Evolutionary conservation across 1,139 yeast species (phyloP).

Genomic region (Meyerozyma elateridarum): DNA sequence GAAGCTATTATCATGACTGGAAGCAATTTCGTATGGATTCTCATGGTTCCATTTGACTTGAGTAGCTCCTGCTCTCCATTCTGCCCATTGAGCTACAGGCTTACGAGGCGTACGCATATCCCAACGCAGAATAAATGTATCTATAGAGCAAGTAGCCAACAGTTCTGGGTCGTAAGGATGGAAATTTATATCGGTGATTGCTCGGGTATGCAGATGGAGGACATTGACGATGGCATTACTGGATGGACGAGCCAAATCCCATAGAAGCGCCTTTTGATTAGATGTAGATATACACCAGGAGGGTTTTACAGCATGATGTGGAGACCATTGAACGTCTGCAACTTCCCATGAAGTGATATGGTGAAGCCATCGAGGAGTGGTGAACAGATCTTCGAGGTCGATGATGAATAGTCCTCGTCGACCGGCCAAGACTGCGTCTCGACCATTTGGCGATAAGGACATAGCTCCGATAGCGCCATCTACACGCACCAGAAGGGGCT

Average conservation of each 20-base stretch:
- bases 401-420: conserved; percentile 81
- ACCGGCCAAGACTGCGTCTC: conserved; percentile 92
- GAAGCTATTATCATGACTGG: conserved; percentile 77
- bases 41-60: conserved; percentile 91
- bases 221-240: conserved; percentile 79
- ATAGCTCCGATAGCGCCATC: conserved; percentile 94
- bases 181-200: conserved; percentile 92
- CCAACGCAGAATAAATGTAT: conserved; percentile 84
- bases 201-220: conserved; percentile 84
- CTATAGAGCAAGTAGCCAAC: conserved; percentile 92
- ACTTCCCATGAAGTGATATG: conserved; percentile 97
- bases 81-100: conserved; percentile 78
- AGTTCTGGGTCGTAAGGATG: conserved; percentile 84
- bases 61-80: conserved; percentile 91
- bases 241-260: conserved; percentile 83
- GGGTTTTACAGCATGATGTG: conserved; percentile 71
- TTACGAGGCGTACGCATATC: conserved; percentile 73
- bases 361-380: conserved; percentile 90
- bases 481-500: conserved; percentile 74
- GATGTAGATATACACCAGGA: conserved; percentile 92
- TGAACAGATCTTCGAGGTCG: conserved; percentile 93
- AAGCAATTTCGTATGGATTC: conserved; percentile 73
- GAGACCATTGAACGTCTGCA: conserved; percentile 98
- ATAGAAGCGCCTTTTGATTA: conserved; percentile 88
- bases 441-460: conserved; percentile 85